These are phyloP conservation scores for Albugo laibachii DNA, from an alignment of 352 stramenopile species.

Conservation along the genomic window DNA sequence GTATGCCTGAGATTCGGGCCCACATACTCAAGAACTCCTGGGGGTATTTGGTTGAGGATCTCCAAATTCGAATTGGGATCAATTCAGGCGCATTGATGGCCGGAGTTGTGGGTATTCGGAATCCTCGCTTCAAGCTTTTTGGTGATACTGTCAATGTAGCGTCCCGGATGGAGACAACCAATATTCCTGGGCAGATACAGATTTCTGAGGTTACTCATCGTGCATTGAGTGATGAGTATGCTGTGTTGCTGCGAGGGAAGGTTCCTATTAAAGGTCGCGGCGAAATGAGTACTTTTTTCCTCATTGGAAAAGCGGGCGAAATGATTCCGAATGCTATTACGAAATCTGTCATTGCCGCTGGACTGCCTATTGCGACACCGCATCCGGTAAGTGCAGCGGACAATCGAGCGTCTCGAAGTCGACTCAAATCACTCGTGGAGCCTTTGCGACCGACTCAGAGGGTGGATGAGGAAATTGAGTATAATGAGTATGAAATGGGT, in stretches of 20 bases:
- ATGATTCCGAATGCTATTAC: not conserved
- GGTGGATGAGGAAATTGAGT: too few species aligned
- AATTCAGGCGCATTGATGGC: constrained; percentile 73
- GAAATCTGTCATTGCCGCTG: too few species aligned
- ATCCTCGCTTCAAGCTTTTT: constrained; percentile 77
- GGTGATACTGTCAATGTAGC: constrained; percentile 76
- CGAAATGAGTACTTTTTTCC: constrained; percentile 72
- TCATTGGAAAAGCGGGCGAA: constrained; percentile 20
- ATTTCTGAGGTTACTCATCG: constrained; percentile 50
- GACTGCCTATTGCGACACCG: not conserved
- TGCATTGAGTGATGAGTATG: constrained; percentile 44
- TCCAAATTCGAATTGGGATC: constrained; percentile 76
- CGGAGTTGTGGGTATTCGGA: constrained; percentile 65
- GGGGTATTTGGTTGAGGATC: constrained; percentile 37
- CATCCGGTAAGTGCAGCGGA: not conserved
- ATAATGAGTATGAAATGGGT: too few species aligned
- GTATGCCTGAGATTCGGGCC: constrained; percentile 51
- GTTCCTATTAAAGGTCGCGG: constrained; percentile 66
- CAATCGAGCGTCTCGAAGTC: constrained; percentile 32
- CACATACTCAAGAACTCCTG: constrained; percentile 54
- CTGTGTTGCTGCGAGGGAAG: constrained; percentile 43
- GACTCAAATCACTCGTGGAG: not conserved
- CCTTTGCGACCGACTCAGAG: too few species aligned
- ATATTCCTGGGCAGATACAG: constrained; percentile 60
- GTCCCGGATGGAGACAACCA: constrained; percentile 71